A percentile compares a stretch with the other conserved stretches of the same genome.
Conservation (phyloP, 179 eudicot species). For the Nepenthes alata region DNA sequence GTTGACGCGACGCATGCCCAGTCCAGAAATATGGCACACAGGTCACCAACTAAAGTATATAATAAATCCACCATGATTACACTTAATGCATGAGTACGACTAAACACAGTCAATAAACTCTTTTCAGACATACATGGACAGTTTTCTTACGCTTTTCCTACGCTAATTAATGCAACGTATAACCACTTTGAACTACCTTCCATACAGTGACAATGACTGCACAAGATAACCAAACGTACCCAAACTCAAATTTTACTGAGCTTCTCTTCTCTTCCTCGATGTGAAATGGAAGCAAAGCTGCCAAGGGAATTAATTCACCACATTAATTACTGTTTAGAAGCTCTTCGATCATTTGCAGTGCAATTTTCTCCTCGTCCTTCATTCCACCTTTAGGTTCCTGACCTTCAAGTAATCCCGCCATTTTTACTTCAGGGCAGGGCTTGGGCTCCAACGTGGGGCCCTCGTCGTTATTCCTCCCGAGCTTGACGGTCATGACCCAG, state of each 20-base stretch:
- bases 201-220: neutral
- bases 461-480: conserved; percentile 19
- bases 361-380: conserved; percentile 57
- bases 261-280: neutral
- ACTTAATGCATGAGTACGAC: too few species aligned
- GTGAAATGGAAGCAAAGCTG: too few species aligned
- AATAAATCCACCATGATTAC: too few species aligned
- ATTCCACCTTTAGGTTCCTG: conserved; percentile 16
- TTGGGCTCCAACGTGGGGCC: neutral
- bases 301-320: neutral
- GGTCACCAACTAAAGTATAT: too few species aligned
- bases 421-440: neutral
- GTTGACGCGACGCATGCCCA: too few species aligned
- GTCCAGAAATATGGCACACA: too few species aligned
- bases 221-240: neutral
- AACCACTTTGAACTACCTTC: neutral
- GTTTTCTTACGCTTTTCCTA: neutral
- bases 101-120: too few species aligned
- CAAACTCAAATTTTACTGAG: neutral
- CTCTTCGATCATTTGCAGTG: conserved; percentile 79
- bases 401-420: neutral
- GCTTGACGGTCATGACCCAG: conserved; percentile 56
- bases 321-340: conserved; percentile 36
- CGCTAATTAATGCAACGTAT: neutral
- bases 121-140: neutral